phyloP scores from a whole-genome alignment of 179 eudicot genomes.

The Silene vulgaris region DNA sequence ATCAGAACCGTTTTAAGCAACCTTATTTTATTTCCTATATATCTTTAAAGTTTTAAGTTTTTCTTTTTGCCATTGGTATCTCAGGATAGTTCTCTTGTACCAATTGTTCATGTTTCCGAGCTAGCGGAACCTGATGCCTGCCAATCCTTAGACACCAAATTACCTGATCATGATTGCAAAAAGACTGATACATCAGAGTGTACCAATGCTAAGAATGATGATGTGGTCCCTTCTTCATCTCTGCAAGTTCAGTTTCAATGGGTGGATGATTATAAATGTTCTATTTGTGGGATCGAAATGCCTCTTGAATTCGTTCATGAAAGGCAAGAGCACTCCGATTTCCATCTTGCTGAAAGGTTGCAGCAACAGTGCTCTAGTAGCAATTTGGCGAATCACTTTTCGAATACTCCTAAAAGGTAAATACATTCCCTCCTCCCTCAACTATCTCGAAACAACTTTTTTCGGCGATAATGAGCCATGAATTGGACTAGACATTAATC shows the following conservation, averaged over 20 bases:
- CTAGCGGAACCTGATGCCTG: constrained; percentile 25
- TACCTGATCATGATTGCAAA: constrained; percentile 14
- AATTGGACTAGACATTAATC: background rate
- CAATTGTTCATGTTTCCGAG: constrained; percentile 16
- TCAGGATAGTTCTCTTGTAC: constrained; percentile 21
- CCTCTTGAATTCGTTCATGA: constrained; percentile 74
- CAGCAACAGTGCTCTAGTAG: constrained; percentile 58
- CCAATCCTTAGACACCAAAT: constrained; percentile 22
- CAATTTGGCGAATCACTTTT: constrained; percentile 26
- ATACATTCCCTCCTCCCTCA: background rate
- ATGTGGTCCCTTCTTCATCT: constrained; percentile 38
- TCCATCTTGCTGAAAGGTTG: constrained; percentile 75
- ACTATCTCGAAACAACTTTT: background rate
- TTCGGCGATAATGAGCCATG: background rate
- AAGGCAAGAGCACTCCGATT: constrained; percentile 93
- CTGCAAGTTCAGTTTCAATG: constrained; percentile 37
- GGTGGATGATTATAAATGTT: constrained; percentile 83
- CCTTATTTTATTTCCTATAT: background rate
- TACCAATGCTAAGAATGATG: constrained; percentile 23
- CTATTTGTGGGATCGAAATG: constrained; percentile 72
- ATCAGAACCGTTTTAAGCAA: background rate
- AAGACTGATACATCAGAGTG: constrained; percentile 18
- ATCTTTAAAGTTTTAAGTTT: background rate
- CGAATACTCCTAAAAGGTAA: constrained; percentile 46
- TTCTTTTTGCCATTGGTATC: constrained; percentile 1